phyloP scores from a whole-genome alignment of 176 grass and related monocot genomes.

The Phoenix dactylifera region DNA sequence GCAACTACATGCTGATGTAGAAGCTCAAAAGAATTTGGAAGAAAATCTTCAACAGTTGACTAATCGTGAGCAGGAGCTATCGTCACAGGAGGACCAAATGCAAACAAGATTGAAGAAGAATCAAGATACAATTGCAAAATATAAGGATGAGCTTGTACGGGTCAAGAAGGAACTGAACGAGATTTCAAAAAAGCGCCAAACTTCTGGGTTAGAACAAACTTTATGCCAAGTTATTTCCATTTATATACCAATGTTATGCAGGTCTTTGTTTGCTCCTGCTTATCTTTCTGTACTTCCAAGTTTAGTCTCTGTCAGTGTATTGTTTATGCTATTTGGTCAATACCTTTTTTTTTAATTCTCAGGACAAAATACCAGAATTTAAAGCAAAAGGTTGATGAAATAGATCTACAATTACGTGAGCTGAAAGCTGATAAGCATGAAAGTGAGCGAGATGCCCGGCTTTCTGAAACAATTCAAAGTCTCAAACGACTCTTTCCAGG shows the following conservation, averaged over 20 bases:
- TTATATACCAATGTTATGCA: slow-evolving; percentile 11
- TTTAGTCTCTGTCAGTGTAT: not conserved
- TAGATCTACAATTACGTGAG: slow-evolving; percentile 67
- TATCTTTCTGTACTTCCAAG: not conserved
- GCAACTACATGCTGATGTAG: slow-evolving; percentile 80
- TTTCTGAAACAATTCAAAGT: slow-evolving; percentile 82
- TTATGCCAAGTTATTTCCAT: slow-evolving; percentile 9
- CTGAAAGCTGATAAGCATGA: slow-evolving; percentile 97
- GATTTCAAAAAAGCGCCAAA: slow-evolving; percentile 75
- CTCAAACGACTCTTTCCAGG: slow-evolving; percentile 83
- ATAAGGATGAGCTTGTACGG: slow-evolving; percentile 52
- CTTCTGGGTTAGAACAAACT: slow-evolving; percentile 53
- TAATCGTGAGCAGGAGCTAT: slow-evolving; percentile 65
- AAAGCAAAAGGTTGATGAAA: slow-evolving; percentile 75
- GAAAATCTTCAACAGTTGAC: slow-evolving; percentile 82
- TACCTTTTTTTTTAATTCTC: not conserved
- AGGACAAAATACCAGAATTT: slow-evolving; percentile 66
- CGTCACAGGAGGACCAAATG: slow-evolving; percentile 64
- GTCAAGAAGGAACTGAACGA: slow-evolving; percentile 48
- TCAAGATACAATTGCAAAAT: slow-evolving; percentile 47
- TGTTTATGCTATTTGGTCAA: not conserved
- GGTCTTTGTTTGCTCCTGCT: slow-evolving; percentile 2
- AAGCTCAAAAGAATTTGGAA: slow-evolving; percentile 88
- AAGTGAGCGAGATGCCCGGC: slow-evolving; percentile 73
- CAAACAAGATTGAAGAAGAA: slow-evolving; percentile 50